Base-by-base conservation (phyloP, 768 basidiomycete genomes). In the Mycena metata region DNA sequence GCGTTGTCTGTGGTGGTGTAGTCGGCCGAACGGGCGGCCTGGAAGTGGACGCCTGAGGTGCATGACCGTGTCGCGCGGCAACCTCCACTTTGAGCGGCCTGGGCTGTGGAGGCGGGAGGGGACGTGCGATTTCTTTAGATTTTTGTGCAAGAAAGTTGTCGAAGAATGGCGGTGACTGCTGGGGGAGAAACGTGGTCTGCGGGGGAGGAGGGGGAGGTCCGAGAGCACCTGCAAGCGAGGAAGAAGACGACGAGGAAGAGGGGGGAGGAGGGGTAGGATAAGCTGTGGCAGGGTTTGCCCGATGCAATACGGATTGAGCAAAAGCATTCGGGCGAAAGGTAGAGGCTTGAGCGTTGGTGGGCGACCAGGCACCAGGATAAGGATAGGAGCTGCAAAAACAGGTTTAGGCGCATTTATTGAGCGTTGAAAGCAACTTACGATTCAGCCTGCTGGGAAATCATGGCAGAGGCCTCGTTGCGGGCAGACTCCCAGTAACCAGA, bases 181-280 rank as follows among this genome's bases (percentile, higher is more conserved):
- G 83, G 8, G 90, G 85, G 21, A 80, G 77, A 72, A 87, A 87
- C 11, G 79, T 72, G 23, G 74, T 64, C 45, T 67, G 72, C 11
- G 65, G 64, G n/a, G 59, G 70, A 24, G 60, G 35, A 36, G 74
- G 65, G 61, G 45, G 58, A 58, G 67, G 73, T 7, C 90, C 91
- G 24, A 95, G 85, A 4, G 93, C 93, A 76, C 84, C 84, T 6
- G 93, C 92, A 63, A 93, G 86, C 15, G 93, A 94, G 17, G 92
- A 94, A 1, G 92, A 91, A 1, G 85, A 87, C n/a, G 84, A 82
- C 42, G 81, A 85, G 45, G 91, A 88, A 15, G 85, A 85, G 1
- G 90, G 90, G 19, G 88, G 88, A 1, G 91, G 90, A 24, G 90
- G 90, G 2, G 92, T 92, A 3, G 91, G 92, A 79, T 94, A 94